Percentiles rank a stretch among this genome's conserved stretches.
Evolutionary conservation across 805 yeast species (phyloP).

Genomic region (Nakazawaea ernobii): DNA sequence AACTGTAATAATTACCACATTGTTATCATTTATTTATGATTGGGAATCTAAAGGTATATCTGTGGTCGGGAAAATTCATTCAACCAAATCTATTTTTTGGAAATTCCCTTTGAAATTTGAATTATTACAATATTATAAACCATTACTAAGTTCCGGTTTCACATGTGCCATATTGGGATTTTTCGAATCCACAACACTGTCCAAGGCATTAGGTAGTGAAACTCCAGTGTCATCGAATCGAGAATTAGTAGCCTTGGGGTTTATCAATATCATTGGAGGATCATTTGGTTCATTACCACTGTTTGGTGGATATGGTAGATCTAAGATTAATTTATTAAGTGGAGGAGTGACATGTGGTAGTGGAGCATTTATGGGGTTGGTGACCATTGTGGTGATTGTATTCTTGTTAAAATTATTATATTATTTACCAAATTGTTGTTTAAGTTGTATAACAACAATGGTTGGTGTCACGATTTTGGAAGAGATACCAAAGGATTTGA

Average conservation of each 20-base stretch:
- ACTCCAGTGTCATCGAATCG: conserved; percentile 77
- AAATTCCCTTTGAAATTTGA: conserved; percentile 51
- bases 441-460: conserved; percentile 73
- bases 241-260: conserved; percentile 86
- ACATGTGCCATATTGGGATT: conserved; percentile 83
- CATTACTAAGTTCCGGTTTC: conserved; percentile 62
- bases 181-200: conserved; percentile 90
- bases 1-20: conserved; percentile 59
- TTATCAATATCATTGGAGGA: conserved; percentile 60
- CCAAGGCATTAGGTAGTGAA: conserved; percentile 77
- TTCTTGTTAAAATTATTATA: conserved; percentile 59
- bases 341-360: conserved; percentile 85
- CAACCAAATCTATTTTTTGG: conserved; percentile 42
- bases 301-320: conserved; percentile 94
- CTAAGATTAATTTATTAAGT: conserved; percentile 79
- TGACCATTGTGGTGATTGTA: conserved; percentile 60
- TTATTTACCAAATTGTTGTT: conserved; percentile 71
- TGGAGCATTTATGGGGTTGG: conserved; percentile 77
- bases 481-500: conserved; percentile 77
- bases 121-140: conserved; percentile 42
- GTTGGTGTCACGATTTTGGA: conserved; percentile 75
- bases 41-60: conserved; percentile 53
- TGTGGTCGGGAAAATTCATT: conserved; percentile 60
- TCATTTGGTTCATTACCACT: conserved; percentile 71
- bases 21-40: conserved; percentile 39